These are phyloP conservation scores for Monosporascus sp. DNA, from an alignment of 2,329 filamentous ascomycete genomes.

Conservation along the genomic window DNA sequence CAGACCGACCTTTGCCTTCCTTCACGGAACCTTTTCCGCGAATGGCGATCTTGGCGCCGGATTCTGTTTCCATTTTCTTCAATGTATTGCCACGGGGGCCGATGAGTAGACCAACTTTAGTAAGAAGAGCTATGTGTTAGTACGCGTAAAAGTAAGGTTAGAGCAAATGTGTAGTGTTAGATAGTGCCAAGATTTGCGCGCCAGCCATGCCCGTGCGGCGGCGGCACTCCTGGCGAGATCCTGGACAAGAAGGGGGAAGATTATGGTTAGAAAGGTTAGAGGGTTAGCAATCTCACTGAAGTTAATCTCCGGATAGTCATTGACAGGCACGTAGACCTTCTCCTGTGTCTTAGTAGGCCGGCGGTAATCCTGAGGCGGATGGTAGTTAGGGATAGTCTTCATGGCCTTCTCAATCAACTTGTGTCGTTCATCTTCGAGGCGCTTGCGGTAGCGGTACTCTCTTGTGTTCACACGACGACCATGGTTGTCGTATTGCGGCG, in stretches of 20 bases:
- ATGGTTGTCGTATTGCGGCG: conserved; percentile 98
- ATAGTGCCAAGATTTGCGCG: conserved; percentile 24
- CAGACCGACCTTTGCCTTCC: conserved; percentile 97
- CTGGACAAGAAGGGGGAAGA: conserved; percentile 33
- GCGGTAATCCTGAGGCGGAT: conserved; percentile 96
- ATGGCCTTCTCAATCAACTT: conserved; percentile 98
- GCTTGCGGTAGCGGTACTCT: conserved; percentile 97
- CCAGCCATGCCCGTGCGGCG: conserved; percentile 28
- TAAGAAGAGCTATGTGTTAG: conserved; percentile 87
- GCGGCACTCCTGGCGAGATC: conserved; percentile 41
- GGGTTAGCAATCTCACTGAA: conserved; percentile 99
- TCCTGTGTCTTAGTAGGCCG: conserved; percentile 99
- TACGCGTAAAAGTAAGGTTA: conserved; percentile 43
- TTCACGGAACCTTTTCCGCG: conserved; percentile 99
- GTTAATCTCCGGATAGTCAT: conserved; percentile 99
- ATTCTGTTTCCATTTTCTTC: conserved; percentile 99
- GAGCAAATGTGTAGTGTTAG: conserved; percentile 31
- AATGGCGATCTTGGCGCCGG: conserved; percentile 96
- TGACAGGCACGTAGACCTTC: conserved; percentile 99
- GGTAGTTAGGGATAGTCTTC: conserved; percentile 99
- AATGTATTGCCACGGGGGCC: conserved; percentile 99
- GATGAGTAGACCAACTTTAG: conserved; percentile 99
- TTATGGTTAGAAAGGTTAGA: conserved; percentile 71
- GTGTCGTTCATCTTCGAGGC: conserved; percentile 96
- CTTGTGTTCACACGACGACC: conserved; percentile 98